These are phyloP conservation scores for Ilyonectria robusta DNA, from an alignment of 2,329 filamentous ascomycete genomes.

Conservation along the genomic window DNA sequence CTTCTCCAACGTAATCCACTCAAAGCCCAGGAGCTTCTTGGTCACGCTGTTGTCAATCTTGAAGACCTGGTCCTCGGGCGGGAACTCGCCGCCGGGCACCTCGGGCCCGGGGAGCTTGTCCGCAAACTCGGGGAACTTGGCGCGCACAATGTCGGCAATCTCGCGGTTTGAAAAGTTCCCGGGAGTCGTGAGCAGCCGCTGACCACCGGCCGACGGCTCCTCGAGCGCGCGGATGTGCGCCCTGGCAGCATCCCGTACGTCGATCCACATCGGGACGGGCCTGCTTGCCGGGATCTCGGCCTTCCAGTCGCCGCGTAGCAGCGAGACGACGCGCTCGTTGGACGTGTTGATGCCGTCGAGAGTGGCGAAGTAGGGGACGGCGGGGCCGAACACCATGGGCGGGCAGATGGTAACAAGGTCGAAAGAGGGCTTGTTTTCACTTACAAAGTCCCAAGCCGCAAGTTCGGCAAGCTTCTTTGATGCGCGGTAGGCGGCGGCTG, in stretches of 20 bases:
- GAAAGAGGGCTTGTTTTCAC: conserved; percentile 59
- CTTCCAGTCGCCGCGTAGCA: conserved; percentile 67
- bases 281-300: conserved; percentile 58
- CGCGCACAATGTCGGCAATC: conserved; percentile 60
- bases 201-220: conserved; percentile 61
- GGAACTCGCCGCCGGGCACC: conserved; percentile 59
- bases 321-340: conserved; percentile 65
- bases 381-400: conserved; percentile 68
- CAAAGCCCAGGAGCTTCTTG: conserved; percentile 71
- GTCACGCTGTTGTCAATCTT: conserved; percentile 71
- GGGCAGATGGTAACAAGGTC: conserved; percentile 69
- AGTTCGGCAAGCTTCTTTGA: conserved; percentile 69
- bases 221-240: conserved; percentile 69
- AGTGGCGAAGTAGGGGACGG: conserved; percentile 62
- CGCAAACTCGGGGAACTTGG: conserved; percentile 65
- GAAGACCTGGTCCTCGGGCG: conserved; percentile 60
- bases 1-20: conserved; percentile 75
- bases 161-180: conserved; percentile 63
- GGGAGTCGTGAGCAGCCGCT: conserved; percentile 65
- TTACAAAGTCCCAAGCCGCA: conserved; percentile 68
- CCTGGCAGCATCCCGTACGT: conserved; percentile 69
- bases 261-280: conserved; percentile 63
- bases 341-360: conserved; percentile 67
- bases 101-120: conserved; percentile 63
- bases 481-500: conserved; percentile 65